phyloP scores from a whole-genome alignment of 2,329 filamentous ascomycete genomes.

The Ilyonectria mors-panacis region DNA sequence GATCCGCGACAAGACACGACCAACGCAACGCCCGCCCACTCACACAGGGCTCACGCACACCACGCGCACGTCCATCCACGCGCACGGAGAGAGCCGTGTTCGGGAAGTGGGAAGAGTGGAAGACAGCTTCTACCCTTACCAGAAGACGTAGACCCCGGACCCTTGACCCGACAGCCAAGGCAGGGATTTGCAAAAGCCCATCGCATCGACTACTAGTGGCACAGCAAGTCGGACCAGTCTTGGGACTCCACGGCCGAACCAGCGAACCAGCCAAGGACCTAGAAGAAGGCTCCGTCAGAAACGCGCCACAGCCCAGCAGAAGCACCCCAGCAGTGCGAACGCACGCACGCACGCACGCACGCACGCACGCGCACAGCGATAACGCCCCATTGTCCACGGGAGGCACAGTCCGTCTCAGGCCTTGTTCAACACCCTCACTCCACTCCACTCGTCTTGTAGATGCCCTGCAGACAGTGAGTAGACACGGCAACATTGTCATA shows the following conservation, averaged over 20 bases:
- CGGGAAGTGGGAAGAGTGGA: background rate
- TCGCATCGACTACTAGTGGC: constrained; percentile 19
- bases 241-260: constrained; percentile 11
- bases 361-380: background rate
- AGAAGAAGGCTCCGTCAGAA: constrained; percentile 2
- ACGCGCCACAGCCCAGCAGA: constrained; percentile 6
- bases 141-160: constrained; percentile 23
- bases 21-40: constrained; percentile 14
- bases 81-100: constrained; percentile 21
- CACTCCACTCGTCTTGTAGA: background rate
- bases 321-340: background rate
- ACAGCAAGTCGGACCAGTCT: constrained; percentile 20
- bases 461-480: background rate
- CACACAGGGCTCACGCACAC: constrained; percentile 17
- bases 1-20: constrained; percentile 17
- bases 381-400: background rate
- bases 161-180: constrained; percentile 14
- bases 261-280: constrained; percentile 2
- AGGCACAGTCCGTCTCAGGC: background rate
- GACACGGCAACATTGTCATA: background rate
- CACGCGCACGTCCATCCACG: constrained; percentile 21
- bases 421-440: background rate
- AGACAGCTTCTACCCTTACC: constrained; percentile 6
- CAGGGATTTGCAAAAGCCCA: constrained; percentile 15
- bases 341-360: background rate